phyloP scores from a whole-genome alignment of 176 grass and related monocot species.

The Calamus simplicifolius region DNA sequence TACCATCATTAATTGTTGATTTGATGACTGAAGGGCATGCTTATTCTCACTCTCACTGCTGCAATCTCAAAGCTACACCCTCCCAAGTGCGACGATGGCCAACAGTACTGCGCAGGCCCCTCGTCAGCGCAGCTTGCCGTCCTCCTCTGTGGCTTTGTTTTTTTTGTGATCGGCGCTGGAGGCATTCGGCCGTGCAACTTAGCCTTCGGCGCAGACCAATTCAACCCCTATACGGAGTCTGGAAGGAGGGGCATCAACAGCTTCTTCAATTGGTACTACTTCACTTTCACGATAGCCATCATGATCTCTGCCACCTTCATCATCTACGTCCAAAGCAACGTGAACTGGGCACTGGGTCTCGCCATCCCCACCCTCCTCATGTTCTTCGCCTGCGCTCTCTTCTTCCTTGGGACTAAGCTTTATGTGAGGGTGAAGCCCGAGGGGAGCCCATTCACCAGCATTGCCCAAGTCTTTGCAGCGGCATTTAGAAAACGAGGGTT shows the following conservation, averaged over 20 bases:
- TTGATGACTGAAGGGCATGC: slow-evolving; percentile 28
- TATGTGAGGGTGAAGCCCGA: slow-evolving; percentile 48
- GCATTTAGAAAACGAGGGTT: slow-evolving; percentile 30
- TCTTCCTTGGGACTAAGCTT: slow-evolving; percentile 51
- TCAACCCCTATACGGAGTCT: slow-evolving; percentile 42
- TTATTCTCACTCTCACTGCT: slow-evolving; percentile 49
- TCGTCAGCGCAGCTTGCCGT: slow-evolving; percentile 25
- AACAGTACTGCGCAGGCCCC: slow-evolving; percentile 24
- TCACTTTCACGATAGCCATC: slow-evolving; percentile 62
- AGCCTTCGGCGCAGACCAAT: slow-evolving; percentile 77
- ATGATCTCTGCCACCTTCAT: slow-evolving; percentile 46
- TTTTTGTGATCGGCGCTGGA: slow-evolving; percentile 53
- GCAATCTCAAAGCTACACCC: slow-evolving; percentile 40
- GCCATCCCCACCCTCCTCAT: slow-evolving; percentile 54
- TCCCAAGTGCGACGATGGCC: slow-evolving; percentile 3
- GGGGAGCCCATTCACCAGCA: slow-evolving; percentile 41
- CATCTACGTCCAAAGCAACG: slow-evolving; percentile 70
- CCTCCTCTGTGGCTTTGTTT: slow-evolving; percentile 32
- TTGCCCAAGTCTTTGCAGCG: slow-evolving; percentile 29
- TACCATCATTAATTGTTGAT: no score
- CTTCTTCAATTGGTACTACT: slow-evolving; percentile 98
- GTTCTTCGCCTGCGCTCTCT: slow-evolving; percentile 41
- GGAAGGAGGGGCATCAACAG: slow-evolving; percentile 57
- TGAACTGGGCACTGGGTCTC: slow-evolving; percentile 62
- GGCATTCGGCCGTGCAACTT: slow-evolving; percentile 80